Evolutionary conservation across 1,284 basidiomycete genomes (phyloP).

Genomic region (Pascua guehoae): DNA sequence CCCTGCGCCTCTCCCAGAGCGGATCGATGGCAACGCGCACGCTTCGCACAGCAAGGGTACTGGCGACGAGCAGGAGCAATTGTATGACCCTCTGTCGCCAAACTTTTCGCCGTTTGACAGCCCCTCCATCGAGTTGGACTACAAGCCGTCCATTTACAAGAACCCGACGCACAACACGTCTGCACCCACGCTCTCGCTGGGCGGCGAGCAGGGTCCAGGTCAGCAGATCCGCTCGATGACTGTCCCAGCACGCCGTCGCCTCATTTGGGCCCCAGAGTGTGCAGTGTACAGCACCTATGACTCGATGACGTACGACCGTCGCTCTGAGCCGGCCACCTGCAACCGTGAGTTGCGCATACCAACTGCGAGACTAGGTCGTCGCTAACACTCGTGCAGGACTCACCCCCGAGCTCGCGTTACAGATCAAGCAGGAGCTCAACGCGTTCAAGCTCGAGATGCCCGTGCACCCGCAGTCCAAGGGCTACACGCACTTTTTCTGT

Average conservation of each 20-base stretch:
- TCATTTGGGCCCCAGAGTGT: conserved; percentile 85
- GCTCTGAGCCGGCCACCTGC: conserved; percentile 95
- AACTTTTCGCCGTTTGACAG: conserved; percentile 54
- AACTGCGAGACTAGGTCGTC: no score
- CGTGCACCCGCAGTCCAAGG: conserved; percentile 80
- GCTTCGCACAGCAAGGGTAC: conserved; percentile 46
- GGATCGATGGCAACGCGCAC: conserved; percentile 76
- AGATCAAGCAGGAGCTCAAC: conserved; percentile 94
- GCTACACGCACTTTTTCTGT: conserved; percentile 64
- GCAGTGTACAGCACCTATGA: conserved; percentile 96
- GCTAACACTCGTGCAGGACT: conserved; percentile 47
- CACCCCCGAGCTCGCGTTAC: conserved; percentile 88
- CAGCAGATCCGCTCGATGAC: conserved; percentile 31
- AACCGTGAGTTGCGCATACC: conserved; percentile 56
- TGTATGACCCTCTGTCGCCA: conserved; percentile 55
- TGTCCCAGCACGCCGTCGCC: conserved; percentile 54
- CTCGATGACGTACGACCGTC: conserved; percentile 81
- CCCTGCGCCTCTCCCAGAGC: conserved; percentile 73
- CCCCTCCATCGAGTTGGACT: conserved; percentile 18
- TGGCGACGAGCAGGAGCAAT: conserved; percentile 15
- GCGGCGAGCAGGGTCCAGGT: conserved; percentile 47
- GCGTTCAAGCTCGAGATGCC: conserved; percentile 99
- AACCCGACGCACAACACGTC: conserved; percentile 55
- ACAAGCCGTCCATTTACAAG: conserved; percentile 19
- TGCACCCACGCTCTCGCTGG: conserved; percentile 71